Evolutionary conservation across 2,329 filamentous ascomycete species (phyloP).

Genomic region (Huntiella omanensis): DNA sequence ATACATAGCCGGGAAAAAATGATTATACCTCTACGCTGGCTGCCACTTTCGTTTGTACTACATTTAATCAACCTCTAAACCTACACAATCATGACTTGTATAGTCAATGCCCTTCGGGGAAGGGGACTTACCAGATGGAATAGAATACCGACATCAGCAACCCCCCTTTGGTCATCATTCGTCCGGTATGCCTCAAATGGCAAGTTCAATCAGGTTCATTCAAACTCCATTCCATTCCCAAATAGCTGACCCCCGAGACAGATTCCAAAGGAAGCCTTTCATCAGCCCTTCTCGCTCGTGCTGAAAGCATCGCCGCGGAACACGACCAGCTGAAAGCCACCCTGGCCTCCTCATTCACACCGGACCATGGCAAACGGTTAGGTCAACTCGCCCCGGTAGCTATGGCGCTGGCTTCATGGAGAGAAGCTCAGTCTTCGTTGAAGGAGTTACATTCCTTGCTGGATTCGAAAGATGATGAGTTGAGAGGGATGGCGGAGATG

Average conservation of each 20-base stretch:
- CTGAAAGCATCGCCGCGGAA: conserved; percentile 36
- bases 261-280: conserved; percentile 22
- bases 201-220: too few relatives aligned
- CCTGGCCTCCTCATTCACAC: conserved; percentile 36
- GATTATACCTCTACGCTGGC: neutral
- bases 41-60: too few relatives aligned
- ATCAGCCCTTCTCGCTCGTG: conserved; percentile 38
- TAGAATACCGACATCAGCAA: too few relatives aligned
- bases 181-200: too few relatives aligned
- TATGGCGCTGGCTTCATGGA: conserved; percentile 38
- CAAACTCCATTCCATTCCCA: too few relatives aligned
- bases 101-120: too few relatives aligned
- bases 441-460: conserved; percentile 34
- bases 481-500: conserved; percentile 60
- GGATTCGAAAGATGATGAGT: conserved; percentile 40
- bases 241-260: neutral
- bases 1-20: neutral
- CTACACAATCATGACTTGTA: too few relatives aligned
- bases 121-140: too few relatives aligned
- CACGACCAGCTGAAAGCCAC: conserved; percentile 33
- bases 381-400: conserved; percentile 43
- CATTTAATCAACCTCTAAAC: too few relatives aligned
- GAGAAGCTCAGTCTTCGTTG: conserved; percentile 32
- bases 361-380: conserved; percentile 35
- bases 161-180: too few relatives aligned